Evolutionary conservation across 192 early-diverging fungal genomes (phyloP).

Genomic region (Umbelopsis sp.): DNA sequence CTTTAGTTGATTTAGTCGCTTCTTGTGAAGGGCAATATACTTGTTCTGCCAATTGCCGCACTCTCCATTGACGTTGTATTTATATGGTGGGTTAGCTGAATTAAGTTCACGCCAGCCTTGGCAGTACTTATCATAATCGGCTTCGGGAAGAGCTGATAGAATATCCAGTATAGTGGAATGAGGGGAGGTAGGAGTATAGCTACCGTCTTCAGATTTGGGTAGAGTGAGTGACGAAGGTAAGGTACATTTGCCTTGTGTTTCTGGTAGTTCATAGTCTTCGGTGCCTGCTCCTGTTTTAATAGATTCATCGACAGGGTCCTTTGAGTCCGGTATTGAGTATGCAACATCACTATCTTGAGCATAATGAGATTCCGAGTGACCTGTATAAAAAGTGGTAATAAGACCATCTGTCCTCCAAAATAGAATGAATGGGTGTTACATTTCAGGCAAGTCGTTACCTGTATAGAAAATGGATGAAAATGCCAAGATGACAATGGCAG

Average conservation of each 20-base stretch:
- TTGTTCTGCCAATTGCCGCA: constrained; percentile 49
- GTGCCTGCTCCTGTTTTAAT: neutral
- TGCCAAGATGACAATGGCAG: constrained; percentile 31
- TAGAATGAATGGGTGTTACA: neutral
- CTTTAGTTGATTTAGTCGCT: constrained; percentile 24
- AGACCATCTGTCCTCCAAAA: neutral
- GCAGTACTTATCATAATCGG: constrained; percentile 28
- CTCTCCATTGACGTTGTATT: constrained; percentile 25
- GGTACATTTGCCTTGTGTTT: constrained; percentile 5
- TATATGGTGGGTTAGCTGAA: constrained; percentile 12
- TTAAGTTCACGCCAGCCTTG: constrained; percentile 20
- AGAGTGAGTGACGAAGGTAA: constrained; percentile 20
- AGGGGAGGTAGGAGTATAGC: constrained; percentile 31
- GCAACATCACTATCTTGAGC: neutral
- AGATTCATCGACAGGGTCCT: neutral
- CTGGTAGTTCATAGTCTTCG: neutral
- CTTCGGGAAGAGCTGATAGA: neutral
- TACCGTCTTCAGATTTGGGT: constrained; percentile 27
- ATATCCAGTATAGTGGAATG: constrained; percentile 19
- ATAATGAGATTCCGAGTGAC: neutral
- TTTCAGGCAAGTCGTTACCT: constrained; percentile 20
- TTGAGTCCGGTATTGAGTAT: neutral
- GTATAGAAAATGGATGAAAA: constrained; percentile 28
- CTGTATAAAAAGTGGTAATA: neutral
- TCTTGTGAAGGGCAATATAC: constrained; percentile 36